Evolutionary conservation across 345 rosid species (phyloP).

Genomic region (Ceriops tagal): DNA sequence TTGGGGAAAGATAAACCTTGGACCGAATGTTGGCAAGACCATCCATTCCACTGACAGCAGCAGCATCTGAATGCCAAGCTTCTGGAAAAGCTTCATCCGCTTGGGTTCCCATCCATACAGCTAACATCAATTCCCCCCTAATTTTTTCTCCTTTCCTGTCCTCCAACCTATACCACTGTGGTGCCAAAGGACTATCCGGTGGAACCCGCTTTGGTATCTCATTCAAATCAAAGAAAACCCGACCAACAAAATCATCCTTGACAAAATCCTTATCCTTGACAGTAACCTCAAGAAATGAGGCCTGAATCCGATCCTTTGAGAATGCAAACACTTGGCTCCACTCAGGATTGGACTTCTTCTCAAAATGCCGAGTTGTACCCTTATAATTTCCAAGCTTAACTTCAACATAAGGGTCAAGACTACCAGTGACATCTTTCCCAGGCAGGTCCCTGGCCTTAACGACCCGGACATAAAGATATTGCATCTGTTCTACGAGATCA

Average conservation of each 20-base stretch:
- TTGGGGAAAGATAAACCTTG: slow-evolving; percentile 91
- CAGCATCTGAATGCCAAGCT: slow-evolving; percentile 99
- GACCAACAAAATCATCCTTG: slow-evolving; percentile 81
- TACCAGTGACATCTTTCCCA: slow-evolving; percentile 75
- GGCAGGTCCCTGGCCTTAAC: slow-evolving; percentile 94
- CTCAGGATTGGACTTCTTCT: slow-evolving; percentile 75
- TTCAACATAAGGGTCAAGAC: slow-evolving; percentile 92
- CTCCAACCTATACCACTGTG: slow-evolving; percentile 84
- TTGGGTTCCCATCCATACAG: slow-evolving; percentile 97
- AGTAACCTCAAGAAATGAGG: slow-evolving; percentile 64
- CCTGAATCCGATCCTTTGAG: slow-evolving; percentile 75
- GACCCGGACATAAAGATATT: slow-evolving; percentile 74
- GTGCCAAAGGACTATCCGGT: slow-evolving; percentile 93
- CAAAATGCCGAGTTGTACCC: slow-evolving; percentile 73
- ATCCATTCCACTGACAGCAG: slow-evolving; percentile 58
- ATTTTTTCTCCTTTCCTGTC: slow-evolving; percentile 61
- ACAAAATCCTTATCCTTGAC: slow-evolving; percentile 80
- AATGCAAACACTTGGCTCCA: slow-evolving; percentile 94
- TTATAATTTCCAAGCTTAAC: slow-evolving; percentile 92
- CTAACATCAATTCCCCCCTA: slow-evolving; percentile 89
- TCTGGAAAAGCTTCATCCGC: slow-evolving; percentile 93
- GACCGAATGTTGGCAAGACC: slow-evolving; percentile 66
- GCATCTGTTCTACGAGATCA: slow-evolving; percentile 94
- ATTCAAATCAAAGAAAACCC: slow-evolving; percentile 43
- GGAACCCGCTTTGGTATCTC: slow-evolving; percentile 84